Conservation (phyloP, 139 green algal genomes). For the Yamagishiella unicocca region DNA sequence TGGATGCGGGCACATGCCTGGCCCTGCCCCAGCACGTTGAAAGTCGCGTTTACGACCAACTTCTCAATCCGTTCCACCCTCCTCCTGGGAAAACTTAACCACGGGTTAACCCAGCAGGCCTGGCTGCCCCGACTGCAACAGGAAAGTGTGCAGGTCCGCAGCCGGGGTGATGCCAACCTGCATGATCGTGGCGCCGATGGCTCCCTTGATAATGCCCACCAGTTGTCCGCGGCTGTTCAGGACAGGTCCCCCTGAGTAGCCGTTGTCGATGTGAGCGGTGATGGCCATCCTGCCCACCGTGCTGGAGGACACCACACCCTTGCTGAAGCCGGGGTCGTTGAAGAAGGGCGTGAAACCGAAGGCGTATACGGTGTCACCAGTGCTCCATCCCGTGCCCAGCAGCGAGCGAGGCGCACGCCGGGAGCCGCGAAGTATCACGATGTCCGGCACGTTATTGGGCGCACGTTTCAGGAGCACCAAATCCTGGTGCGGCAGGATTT, state of each 20-base stretch:
- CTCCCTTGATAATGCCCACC: slow-evolving; percentile 21
- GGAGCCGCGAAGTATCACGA: slow-evolving; percentile 13
- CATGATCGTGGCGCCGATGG: background rate
- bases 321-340: slow-evolving; percentile 9
- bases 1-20: no score
- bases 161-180: slow-evolving; percentile 5
- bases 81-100: no score
- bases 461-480: background rate
- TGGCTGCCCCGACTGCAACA: slow-evolving; percentile 8
- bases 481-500: no score
- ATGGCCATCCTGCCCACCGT: slow-evolving; percentile 9
- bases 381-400: background rate
- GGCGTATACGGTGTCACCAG: background rate
- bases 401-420: background rate
- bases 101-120: no score
- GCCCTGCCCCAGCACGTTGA: no score
- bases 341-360: slow-evolving; percentile 6
- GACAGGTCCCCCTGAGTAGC: slow-evolving; percentile 21
- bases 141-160: background rate
- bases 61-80: no score
- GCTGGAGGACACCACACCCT: background rate
- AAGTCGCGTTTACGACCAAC: no score
- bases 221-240: background rate
- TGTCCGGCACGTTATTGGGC: background rate
- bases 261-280: background rate